These are phyloP conservation scores for Aurifilum marmelostoma DNA, from an alignment of 2,329 filamentous ascomycete genomes.

Conservation along the genomic window DNA sequence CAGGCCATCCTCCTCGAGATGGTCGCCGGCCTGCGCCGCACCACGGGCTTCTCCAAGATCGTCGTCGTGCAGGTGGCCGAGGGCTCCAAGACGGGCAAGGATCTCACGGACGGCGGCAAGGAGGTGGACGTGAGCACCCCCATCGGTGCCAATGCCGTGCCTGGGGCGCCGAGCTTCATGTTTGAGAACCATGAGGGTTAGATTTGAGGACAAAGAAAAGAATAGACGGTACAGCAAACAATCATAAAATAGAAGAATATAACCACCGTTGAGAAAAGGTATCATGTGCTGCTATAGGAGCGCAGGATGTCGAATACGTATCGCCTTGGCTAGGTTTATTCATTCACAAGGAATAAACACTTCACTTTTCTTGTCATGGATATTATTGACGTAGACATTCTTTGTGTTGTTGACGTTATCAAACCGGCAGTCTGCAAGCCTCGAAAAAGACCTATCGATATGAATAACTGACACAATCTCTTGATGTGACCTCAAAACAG, in stretches of 20 bases:
- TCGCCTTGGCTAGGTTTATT: background rate
- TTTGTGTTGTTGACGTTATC: background rate
- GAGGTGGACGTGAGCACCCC: conserved; percentile 62
- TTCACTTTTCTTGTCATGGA: background rate
- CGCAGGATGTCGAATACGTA: background rate
- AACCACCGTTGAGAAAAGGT: background rate
- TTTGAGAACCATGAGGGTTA: conserved; percentile 76
- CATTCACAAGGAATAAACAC: background rate
- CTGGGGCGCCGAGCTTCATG: conserved; percentile 78
- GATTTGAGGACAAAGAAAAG: background rate
- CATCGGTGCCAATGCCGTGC: conserved; percentile 74
- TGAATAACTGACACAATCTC: background rate
- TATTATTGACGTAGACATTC: background rate
- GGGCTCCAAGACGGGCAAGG: conserved; percentile 65
- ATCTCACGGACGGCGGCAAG: conserved; percentile 52
- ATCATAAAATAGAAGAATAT: background rate
- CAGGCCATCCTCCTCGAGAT: conserved; percentile 74
- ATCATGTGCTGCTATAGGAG: background rate
- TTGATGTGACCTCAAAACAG: background rate
- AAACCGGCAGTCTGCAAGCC: background rate
- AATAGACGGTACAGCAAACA: background rate
- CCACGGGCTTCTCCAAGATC: conserved; percentile 63
- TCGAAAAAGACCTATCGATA: background rate
- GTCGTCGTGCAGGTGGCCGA: conserved; percentile 74
- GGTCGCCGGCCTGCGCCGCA: conserved; percentile 77